These are phyloP conservation scores for Pugionium cornutum DNA, from an alignment of 345 rosid species.

Conservation along the genomic window DNA sequence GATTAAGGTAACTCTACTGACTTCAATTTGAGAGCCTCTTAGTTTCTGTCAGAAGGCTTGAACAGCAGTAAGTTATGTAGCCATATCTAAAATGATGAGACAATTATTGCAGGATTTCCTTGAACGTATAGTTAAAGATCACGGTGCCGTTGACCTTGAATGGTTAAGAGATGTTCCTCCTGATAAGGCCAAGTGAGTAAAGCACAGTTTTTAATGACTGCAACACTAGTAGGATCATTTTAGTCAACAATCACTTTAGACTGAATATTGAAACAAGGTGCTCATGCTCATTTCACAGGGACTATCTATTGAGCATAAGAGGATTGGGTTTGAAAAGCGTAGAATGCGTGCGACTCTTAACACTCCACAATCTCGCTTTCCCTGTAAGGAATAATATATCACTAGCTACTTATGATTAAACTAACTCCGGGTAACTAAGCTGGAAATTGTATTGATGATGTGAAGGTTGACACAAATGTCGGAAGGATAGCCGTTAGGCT, in stretches of 20 bases:
- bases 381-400: constrained; percentile 58
- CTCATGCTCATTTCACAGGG: constrained; percentile 52
- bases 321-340: constrained; percentile 95
- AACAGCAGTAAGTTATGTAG: constrained; percentile 10
- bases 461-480: constrained; percentile 93
- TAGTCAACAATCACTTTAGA: constrained; percentile 14
- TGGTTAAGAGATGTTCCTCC: constrained; percentile 84
- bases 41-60: constrained; percentile 16
- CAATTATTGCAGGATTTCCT: constrained; percentile 73
- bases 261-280: constrained; percentile 15
- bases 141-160: constrained; percentile 79
- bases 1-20: constrained; percentile 59
- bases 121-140: constrained; percentile 64
- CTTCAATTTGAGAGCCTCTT: constrained; percentile 3
- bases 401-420: constrained; percentile 24
- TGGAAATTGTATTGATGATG: constrained; percentile 25
- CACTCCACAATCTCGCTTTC: constrained; percentile 90
- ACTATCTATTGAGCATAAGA: constrained; percentile 75
- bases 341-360: constrained; percentile 89
- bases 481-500: constrained; percentile 95
- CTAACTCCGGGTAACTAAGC: constrained; percentile 21
- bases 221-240: constrained; percentile 6
- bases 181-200: constrained; percentile 73
- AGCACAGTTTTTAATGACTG: constrained; percentile 18
- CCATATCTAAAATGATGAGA: constrained; percentile 22